A percentile compares a stretch with the other conserved stretches of the same genome.
phyloP scores from a whole-genome alignment of 2,329 filamentous ascomycete genomes.

The Alternaria ventricosa region DNA sequence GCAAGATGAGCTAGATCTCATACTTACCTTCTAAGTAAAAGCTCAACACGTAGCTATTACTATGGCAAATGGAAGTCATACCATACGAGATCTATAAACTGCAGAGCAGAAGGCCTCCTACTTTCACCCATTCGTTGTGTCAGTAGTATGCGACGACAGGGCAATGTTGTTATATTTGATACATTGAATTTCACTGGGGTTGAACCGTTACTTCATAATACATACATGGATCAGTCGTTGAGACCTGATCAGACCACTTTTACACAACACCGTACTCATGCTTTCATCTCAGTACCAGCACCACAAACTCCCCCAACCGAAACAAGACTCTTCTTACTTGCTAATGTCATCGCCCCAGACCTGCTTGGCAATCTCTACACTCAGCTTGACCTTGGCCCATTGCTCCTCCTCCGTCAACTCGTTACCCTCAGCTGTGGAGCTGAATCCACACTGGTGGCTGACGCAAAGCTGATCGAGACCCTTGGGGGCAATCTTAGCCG shows the following conservation, averaged over 20 bases:
- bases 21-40: too few species aligned
- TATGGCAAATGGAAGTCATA: too few species aligned
- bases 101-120: background rate
- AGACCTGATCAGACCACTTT: background rate
- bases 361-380: constrained; percentile 64
- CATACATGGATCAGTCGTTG: background rate
- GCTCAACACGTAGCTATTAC: too few species aligned
- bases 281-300: background rate
- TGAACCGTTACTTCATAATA: constrained; percentile 1
- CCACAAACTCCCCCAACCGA: background rate
- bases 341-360: constrained; percentile 61
- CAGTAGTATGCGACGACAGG: background rate
- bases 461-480: constrained; percentile 63
- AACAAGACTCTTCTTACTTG: background rate
- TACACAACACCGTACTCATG: background rate
- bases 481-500: constrained; percentile 55
- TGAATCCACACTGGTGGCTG: constrained; percentile 66
- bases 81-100: background rate
- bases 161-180: background rate
- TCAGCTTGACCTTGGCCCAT: constrained; percentile 63
- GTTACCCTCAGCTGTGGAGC: constrained; percentile 64
- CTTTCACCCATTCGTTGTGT: background rate
- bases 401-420: constrained; percentile 63
- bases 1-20: background rate
- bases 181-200: background rate